Conservation (phyloP, 1,139 yeast genomes). For the Suzukiozyma palmioleophila region DNA sequence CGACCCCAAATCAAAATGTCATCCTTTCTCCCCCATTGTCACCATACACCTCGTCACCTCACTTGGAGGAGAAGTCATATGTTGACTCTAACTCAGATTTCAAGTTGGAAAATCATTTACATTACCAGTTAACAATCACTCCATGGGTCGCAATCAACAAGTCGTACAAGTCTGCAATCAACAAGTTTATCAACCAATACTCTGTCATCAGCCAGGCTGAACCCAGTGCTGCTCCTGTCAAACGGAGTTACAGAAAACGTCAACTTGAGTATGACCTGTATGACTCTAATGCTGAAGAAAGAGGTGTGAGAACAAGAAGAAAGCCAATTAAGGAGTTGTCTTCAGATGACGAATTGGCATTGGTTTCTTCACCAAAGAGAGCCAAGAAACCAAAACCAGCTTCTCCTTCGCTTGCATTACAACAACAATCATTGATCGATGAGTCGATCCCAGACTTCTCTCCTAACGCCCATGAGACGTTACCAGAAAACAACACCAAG, state of each 20-base stretch:
- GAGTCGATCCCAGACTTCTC: conserved; percentile 68
- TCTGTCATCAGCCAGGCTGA: conserved; percentile 22
- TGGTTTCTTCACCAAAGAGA: conserved; percentile 26
- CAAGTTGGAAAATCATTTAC: conserved; percentile 45
- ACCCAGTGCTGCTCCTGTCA: conserved; percentile 7
- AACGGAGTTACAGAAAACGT: conserved; percentile 25
- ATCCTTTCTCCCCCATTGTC: conserved; percentile 68
- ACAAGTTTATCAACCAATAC: conserved; percentile 50
- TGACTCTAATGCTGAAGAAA: conserved; percentile 30
- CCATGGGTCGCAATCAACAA: conserved; percentile 46
- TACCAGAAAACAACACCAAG: conserved; percentile 63
- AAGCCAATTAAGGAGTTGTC: conserved; percentile 24
- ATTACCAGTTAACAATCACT: conserved; percentile 45
- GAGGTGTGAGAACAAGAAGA: conserved; percentile 58
- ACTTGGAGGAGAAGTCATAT: conserved; percentile 35
- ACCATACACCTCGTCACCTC: conserved; percentile 52
- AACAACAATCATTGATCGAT: conserved; percentile 49
- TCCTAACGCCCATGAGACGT: conserved; percentile 53
- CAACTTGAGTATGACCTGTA: conserved; percentile 15
- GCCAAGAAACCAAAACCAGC: conserved; percentile 12
- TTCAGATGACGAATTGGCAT: conserved; percentile 9
- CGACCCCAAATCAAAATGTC: conserved; percentile 10
- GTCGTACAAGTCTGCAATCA: conserved; percentile 44
- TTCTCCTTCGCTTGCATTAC: conserved; percentile 30
- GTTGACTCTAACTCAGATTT: conserved; percentile 25